Evolutionary conservation across 2,329 filamentous ascomycete species (phyloP), one percentile per base, ranked within the genome.

Genomic region (Allantophomopsis cytisporea): DNA sequence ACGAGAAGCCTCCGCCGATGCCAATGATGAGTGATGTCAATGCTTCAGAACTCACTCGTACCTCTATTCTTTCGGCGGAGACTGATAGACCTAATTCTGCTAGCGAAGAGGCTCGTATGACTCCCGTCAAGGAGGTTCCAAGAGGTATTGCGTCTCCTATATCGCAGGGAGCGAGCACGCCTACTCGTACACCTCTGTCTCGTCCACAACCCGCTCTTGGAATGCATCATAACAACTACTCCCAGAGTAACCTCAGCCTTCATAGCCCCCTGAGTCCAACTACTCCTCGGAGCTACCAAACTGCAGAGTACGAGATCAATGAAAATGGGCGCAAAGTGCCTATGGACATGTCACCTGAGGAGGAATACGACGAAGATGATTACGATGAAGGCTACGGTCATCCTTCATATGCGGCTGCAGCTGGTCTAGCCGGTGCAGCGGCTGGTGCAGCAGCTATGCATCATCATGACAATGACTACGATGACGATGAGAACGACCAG

Each of bases 11-110:
- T 5, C 81, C 87, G 6, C 84, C 84, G 5, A 86, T 95, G 80
- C 89, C 89, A 2, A 69, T 94, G 45, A 80, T 83, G 59, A 94
- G 88, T 59, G 84, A 86, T 41, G 74, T 94, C 41, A 82, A 84
- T 47, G 76, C 83, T 33, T 94, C 89, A 0, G 88, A 95, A 38
- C 60, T 95, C 40, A 96, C 89, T 0, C 73, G 89, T 49, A 82
- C 82, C 13, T 95, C 89, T 0, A 84, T 96, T 39, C 62, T 91
- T 14, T 91, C 88, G 5, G 83, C 84, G 21, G 78, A 83, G 20
- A 84, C 83, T 0, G 84, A 85, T 46, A 67, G 77, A 38, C 80
- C 83, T 13, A 69, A 72, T 36, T 84, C 82, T 14, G 76, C 79
- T 16, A 80, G 69, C 51, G 77, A 71, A 50, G 73, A 72, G 60